phyloP scores from a whole-genome alignment of 2,329 filamentous ascomycete genomes.

The Aspergillus sp. region DNA sequence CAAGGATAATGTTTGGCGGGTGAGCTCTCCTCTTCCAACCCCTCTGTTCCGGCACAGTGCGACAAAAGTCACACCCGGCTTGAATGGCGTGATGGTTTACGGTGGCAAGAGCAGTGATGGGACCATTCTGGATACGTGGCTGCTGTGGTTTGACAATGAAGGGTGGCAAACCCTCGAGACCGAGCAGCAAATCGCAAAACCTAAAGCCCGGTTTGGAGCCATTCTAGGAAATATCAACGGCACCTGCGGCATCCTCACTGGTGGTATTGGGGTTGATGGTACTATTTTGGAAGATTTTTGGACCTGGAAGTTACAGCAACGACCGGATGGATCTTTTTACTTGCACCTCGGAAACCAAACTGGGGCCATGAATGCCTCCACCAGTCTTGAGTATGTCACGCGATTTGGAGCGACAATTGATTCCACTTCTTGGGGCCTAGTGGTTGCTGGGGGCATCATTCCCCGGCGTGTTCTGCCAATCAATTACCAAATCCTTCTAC shows the following conservation, averaged over 20 bases:
- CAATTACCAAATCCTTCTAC: conserved; percentile 59
- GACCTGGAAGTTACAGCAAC: conserved; percentile 62
- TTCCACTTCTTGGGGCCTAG: conserved; percentile 48
- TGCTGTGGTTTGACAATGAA: conserved; percentile 57
- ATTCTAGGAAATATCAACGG: conserved; percentile 47
- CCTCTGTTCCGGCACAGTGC: conserved; percentile 77
- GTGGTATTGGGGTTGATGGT: conserved; percentile 71
- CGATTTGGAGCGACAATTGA: conserved; percentile 59
- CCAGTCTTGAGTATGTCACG: conserved; percentile 37
- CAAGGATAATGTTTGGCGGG: conserved; percentile 65
- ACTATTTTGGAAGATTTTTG: conserved; percentile 66
- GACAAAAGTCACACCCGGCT: conserved; percentile 48
- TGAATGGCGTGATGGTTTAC: conserved; percentile 58
- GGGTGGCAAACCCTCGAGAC: conserved; percentile 56
- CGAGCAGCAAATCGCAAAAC: conserved; percentile 34
- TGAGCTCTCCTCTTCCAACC: conserved; percentile 67
- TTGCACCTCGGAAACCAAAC: conserved; percentile 35
- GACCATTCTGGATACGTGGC: conserved; percentile 55
- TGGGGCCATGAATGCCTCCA: conserved; percentile 28
- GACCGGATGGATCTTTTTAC: conserved; percentile 35
- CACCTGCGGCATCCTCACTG: conserved; percentile 67
- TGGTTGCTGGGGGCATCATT: conserved; percentile 59
- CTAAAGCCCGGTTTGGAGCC: conserved; percentile 61
- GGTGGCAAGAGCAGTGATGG: conserved; percentile 64
- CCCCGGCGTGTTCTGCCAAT: conserved; percentile 41